Percentiles rank a stretch among this genome's conserved stretches.
Evolutionary conservation across 768 basidiomycete species (phyloP).

Genomic region (Trametes gibbosa): DNA sequence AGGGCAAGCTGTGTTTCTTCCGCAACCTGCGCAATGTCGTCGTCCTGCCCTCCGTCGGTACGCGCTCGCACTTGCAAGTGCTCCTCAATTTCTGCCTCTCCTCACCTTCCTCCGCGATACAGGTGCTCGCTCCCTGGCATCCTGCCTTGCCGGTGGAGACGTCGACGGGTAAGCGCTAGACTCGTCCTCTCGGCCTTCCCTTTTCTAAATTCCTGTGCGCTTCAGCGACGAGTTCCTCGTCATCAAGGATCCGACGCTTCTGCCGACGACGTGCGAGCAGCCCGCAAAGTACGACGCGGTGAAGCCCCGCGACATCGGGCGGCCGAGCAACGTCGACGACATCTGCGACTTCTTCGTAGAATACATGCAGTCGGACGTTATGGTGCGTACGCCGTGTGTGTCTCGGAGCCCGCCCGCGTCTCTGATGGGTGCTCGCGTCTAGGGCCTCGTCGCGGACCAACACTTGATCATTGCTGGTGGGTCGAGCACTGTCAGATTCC

Average conservation of each 20-base stretch:
- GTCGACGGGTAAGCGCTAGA: constrained; percentile 57
- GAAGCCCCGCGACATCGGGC: constrained; percentile 17
- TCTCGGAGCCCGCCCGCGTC: background rate
- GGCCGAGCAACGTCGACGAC: constrained; percentile 60
- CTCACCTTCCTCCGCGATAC: too few species aligned
- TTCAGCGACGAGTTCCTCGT: constrained; percentile 64
- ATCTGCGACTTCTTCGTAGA: constrained; percentile 80
- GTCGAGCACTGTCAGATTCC: too few species aligned
- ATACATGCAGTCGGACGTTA: constrained; percentile 79
- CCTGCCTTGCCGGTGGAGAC: constrained; percentile 75
- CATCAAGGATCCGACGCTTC: constrained; percentile 50
- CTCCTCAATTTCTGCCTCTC: too few species aligned
- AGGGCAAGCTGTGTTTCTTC: constrained; percentile 54
- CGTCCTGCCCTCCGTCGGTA: constrained; percentile 65
- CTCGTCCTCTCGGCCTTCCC: background rate
- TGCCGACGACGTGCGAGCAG: constrained; percentile 47
- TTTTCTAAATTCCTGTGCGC: background rate
- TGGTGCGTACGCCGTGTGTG: constrained; percentile 44
- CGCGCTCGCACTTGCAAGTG: constrained; percentile 11
- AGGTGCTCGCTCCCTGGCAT: constrained; percentile 66
- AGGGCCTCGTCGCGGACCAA: constrained; percentile 69
- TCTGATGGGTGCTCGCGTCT: background rate
- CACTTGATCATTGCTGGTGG: constrained; percentile 68
- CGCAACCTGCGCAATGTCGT: constrained; percentile 65
- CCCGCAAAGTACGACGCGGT: constrained; percentile 52